Base-by-base conservation (phyloP, 75 land plant species). In the Cryptomeria japonica region DNA sequence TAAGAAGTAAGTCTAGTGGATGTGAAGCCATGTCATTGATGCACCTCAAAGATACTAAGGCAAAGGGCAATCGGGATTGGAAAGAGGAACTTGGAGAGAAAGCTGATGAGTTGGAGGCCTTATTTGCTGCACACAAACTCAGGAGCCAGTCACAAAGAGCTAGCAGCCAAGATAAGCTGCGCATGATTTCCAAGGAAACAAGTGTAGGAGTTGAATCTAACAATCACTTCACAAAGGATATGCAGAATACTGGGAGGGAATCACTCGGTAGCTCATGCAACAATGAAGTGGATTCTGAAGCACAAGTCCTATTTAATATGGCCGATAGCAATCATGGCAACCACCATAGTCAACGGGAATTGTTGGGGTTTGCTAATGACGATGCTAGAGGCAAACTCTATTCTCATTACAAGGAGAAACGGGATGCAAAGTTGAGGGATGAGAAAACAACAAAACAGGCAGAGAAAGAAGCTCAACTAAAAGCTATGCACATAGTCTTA, bases 341-440 rank as follows among this genome's bases (percentile, higher is more conserved):
- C 15, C 36, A 83, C 78, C 19, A 84, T 22, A 38, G 68, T 84
- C 84, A 41, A 15, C 14, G 4, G 16, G 38, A 89, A n/a, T 82
- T 70, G 77, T 38, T 72, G 32, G 86, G 38, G 34, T 61, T 39
- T 47, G 86, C 44, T 32, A 86, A 58, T 75, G 38, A 80, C 68
- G 92, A 89, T 86, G 85, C 86, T 89, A 92, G 87, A 83, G 94
- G 95, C 25, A 89, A 86, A 51, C 88, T 90, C 51, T 90, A 90
- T 84, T 86, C 87, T 28, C 89, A 94, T 32, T 92, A 94, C 84
- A 93, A 91, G 87, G 94, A 91, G 85, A 95, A 90, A 88, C 89
- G 95, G 78, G 94, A 96, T 61, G 92, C 92, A 76, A 96, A 94
- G 41, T 92, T 93, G 80, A 87, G 89, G 86, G 89, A 89, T 44